These are phyloP conservation scores for Bacidia gigantensis DNA, from an alignment of 495 filamentous ascomycete genomes.

Conservation along the genomic window DNA sequence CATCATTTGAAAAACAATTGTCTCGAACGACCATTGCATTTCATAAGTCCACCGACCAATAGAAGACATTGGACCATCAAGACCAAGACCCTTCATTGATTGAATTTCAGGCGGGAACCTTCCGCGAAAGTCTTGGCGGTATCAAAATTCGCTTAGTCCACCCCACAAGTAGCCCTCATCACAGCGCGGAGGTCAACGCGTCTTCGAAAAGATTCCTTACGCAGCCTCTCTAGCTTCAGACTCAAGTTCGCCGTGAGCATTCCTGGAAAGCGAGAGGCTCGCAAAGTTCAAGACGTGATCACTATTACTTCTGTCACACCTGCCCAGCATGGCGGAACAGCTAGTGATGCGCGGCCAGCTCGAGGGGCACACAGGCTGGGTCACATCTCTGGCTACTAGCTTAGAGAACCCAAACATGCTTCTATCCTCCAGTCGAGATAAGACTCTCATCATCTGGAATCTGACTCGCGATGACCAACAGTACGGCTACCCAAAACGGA, in stretches of 20 bases:
- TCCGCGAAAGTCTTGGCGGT: neutral
- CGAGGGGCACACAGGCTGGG: slow-evolving; percentile 82
- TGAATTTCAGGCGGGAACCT: too few relatives aligned
- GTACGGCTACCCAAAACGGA: slow-evolving; percentile 98
- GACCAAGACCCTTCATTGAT: neutral
- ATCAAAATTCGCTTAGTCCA: neutral
- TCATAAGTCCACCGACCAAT: too few relatives aligned
- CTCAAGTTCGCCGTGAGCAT: neutral
- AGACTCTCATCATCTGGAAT: slow-evolving; percentile 99
- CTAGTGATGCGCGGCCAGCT: slow-evolving; percentile 94
- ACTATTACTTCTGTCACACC: neutral
- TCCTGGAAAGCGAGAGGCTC: neutral
- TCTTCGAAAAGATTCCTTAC: neutral
- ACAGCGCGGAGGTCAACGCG: neutral
- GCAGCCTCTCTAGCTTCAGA: too few relatives aligned
- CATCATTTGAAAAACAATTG: too few relatives aligned
- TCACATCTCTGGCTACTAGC: slow-evolving; percentile 75
- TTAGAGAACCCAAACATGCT: slow-evolving; percentile 99
- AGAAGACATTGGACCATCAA: too few relatives aligned
- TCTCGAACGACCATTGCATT: too few relatives aligned
- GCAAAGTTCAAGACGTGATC: neutral
- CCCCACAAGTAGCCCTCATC: neutral
- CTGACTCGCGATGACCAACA: slow-evolving; percentile 94
- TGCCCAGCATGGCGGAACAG: slow-evolving; percentile 74
- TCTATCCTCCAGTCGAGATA: slow-evolving; percentile 91